Evolutionary conservation across 768 basidiomycete genomes (phyloP).

Genomic region (Cystofilobasidium ferigula): DNA sequence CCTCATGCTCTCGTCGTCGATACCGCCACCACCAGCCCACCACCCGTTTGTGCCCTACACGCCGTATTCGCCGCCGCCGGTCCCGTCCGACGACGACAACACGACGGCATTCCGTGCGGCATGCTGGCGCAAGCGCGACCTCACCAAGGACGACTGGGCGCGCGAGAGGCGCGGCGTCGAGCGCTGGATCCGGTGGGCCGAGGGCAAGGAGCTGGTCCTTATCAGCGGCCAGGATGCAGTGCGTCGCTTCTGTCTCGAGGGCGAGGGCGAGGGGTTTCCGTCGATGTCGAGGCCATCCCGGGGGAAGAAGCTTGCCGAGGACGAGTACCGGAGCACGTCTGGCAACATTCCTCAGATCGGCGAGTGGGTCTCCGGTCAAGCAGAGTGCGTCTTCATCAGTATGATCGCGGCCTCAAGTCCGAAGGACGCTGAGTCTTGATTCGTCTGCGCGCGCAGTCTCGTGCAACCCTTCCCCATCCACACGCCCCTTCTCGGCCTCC

Average conservation of each 20-base stretch:
- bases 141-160: slow-evolving; percentile 20
- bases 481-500: slow-evolving; percentile 29
- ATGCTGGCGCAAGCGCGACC: slow-evolving; percentile 16
- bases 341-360: slow-evolving; percentile 7
- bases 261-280: background rate
- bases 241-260: slow-evolving; percentile 6
- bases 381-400: slow-evolving; percentile 13
- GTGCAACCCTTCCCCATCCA: slow-evolving; percentile 23
- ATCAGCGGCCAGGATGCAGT: slow-evolving; percentile 17
- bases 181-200: slow-evolving; percentile 16
- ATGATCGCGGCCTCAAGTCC: no score
- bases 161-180: slow-evolving; percentile 15
- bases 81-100: background rate
- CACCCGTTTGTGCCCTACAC: slow-evolving; percentile 1
- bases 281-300: background rate
- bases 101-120: background rate
- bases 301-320: background rate
- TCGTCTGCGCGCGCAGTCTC: background rate
- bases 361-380: slow-evolving; percentile 11
- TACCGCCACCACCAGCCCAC: slow-evolving; percentile 6
- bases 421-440: background rate
- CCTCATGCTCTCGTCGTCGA: slow-evolving; percentile 29
- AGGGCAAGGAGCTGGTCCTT: slow-evolving; percentile 17
- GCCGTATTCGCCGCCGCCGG: slow-evolving; percentile 8
- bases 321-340: background rate